Evolutionary conservation across 2,329 filamentous ascomycete species (phyloP).

Genomic region (Ophioceras dolichostomum): DNA sequence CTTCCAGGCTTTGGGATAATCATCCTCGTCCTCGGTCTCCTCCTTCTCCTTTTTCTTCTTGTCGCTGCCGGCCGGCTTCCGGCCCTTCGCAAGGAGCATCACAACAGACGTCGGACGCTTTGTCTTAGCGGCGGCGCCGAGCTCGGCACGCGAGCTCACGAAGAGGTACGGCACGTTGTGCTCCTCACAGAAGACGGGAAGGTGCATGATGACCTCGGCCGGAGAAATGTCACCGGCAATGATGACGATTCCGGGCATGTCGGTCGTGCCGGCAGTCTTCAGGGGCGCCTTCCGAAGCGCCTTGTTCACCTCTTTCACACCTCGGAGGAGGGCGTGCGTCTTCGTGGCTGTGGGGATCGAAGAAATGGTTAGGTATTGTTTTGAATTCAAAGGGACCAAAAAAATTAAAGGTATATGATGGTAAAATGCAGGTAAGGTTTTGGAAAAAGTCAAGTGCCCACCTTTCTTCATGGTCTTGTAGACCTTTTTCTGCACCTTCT

Average conservation of each 20-base stretch:
- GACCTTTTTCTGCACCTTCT: slow-evolving; percentile 61
- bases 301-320: slow-evolving; percentile 98
- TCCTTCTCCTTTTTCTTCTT: slow-evolving; percentile 29
- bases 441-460: too few species aligned
- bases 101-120: slow-evolving; percentile 96
- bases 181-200: slow-evolving; percentile 95
- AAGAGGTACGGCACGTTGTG: slow-evolving; percentile 96
- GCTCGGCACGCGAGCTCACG: slow-evolving; percentile 81
- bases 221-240: slow-evolving; percentile 96
- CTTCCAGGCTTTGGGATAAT: slow-evolving; percentile 51
- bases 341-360: slow-evolving; percentile 71
- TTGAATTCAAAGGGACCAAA: neutral
- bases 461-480: slow-evolving; percentile 52
- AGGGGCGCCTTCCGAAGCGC: slow-evolving; percentile 83
- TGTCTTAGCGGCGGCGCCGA: slow-evolving; percentile 85
- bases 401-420: slow-evolving; percentile 6
- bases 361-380: slow-evolving; percentile 8
- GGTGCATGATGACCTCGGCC: slow-evolving; percentile 96
- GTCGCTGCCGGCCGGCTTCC: slow-evolving; percentile 38
- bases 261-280: slow-evolving; percentile 49
- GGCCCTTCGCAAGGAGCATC: slow-evolving; percentile 47
- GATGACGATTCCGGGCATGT: slow-evolving; percentile 66
- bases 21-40: slow-evolving; percentile 35
- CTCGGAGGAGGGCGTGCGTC: slow-evolving; percentile 89
- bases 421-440: too few species aligned